Percentiles rank a stretch among this genome's conserved stretches.
phyloP scores from a whole-genome alignment of 2,329 filamentous ascomycete genomes.

The Paracoccidioides brasiliensis region DNA sequence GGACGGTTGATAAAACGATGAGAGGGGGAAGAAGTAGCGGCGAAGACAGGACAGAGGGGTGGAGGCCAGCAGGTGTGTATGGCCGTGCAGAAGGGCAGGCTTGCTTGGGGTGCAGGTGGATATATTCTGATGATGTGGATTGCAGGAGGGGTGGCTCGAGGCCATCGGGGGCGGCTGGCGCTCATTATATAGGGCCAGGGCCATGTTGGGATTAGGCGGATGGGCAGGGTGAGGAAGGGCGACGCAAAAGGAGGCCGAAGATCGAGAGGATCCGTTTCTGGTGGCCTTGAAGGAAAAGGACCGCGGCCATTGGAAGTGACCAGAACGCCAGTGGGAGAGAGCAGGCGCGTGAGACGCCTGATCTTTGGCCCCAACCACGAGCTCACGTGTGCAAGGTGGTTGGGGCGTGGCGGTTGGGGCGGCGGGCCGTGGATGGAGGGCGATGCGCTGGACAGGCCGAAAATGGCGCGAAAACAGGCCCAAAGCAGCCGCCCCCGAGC shows the following conservation, averaged over 20 bases:
- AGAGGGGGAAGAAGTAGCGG: background rate
- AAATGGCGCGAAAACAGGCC: background rate
- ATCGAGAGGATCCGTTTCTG: background rate
- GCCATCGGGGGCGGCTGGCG: background rate
- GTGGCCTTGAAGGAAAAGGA: background rate
- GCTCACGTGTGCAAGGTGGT: background rate
- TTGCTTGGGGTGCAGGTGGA: background rate
- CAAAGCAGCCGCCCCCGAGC: background rate
- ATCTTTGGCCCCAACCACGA: background rate
- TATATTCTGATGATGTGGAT: background rate
- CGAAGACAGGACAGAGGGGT: background rate
- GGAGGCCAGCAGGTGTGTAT: background rate
- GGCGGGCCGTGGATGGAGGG: background rate
- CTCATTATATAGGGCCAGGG: background rate
- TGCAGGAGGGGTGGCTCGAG: background rate
- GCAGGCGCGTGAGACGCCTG: background rate
- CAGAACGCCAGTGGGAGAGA: background rate
- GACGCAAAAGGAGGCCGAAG: background rate
- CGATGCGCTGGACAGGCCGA: background rate
- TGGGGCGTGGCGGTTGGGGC: background rate
- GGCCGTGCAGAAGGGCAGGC: background rate
- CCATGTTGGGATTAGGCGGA: no score
- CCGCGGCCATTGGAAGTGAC: background rate
- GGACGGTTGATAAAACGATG: background rate
- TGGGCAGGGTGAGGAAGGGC: constrained; percentile 1